Evolutionary conservation across 352 stramenopile species (phyloP).

Genomic region (Elongisporangium senticosum): DNA sequence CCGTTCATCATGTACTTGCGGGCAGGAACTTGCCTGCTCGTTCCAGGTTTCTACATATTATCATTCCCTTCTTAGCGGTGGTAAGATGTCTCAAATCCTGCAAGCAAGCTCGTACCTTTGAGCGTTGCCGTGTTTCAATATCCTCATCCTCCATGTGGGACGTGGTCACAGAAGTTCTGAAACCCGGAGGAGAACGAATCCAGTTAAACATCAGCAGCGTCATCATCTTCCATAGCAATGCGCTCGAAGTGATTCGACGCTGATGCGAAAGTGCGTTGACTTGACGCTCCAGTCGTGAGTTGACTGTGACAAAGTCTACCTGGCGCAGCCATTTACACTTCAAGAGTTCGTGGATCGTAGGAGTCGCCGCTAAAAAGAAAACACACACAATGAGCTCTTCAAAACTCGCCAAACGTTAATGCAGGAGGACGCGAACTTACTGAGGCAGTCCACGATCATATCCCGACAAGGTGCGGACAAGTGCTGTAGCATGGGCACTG

Average conservation of each 20-base stretch:
- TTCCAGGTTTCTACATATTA: background rate
- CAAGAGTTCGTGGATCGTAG: conserved; percentile 32
- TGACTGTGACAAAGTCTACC: conserved; percentile 45
- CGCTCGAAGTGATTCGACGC: conserved; percentile 20
- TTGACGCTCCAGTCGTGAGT: conserved; percentile 23
- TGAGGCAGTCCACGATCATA: conserved; percentile 43
- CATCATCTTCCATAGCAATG: conserved; percentile 47
- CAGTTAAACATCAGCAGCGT: conserved; percentile 41
- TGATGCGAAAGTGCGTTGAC: conserved; percentile 6
- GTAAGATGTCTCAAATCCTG: background rate
- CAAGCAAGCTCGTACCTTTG: conserved; percentile 7
- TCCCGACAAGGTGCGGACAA: conserved; percentile 33
- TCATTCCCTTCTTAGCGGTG: background rate
- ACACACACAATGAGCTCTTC: conserved; percentile 1
- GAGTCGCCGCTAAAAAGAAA: conserved; percentile 18
- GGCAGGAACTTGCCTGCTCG: background rate
- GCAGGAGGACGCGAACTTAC: conserved; percentile 17
- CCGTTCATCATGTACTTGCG: background rate
- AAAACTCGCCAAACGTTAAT: no score
- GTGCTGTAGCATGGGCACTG: conserved; percentile 15
- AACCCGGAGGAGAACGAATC: conserved; percentile 7
- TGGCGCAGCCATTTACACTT: conserved; percentile 49
- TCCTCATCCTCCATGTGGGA: conserved; percentile 28
- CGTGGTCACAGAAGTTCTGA: background rate
- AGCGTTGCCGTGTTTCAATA: conserved; percentile 21